A percentile compares a stretch with the other conserved stretches of the same genome.
These are phyloP conservation scores for Xerocomus potaroensis DNA, from an alignment of 768 basidiomycete genomes.

Conservation along the genomic window DNA sequence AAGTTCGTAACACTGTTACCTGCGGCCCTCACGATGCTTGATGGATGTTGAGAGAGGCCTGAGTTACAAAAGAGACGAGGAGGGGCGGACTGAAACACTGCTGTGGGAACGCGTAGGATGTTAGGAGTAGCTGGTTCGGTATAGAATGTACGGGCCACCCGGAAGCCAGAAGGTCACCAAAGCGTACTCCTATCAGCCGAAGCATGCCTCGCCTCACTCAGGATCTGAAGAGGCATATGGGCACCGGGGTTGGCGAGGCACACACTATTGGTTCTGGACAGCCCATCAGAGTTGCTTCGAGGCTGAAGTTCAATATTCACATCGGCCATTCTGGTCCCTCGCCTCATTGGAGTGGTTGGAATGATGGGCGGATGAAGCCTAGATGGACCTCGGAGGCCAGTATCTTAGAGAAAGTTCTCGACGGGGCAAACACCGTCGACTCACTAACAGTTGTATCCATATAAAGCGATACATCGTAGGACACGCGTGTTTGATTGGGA, in stretches of 20 bases:
- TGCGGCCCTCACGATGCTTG: slow-evolving; percentile 34
- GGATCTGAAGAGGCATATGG: slow-evolving; percentile 56
- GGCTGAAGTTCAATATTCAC: too few relatives aligned
- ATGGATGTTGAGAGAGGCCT: slow-evolving; percentile 27
- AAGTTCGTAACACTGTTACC: slow-evolving; percentile 31
- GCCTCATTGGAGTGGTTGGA: too few relatives aligned
- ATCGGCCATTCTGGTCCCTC: too few relatives aligned
- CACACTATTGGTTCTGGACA: slow-evolving; percentile 26
- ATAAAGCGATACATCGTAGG: too few relatives aligned
- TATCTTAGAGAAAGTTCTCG: too few relatives aligned
- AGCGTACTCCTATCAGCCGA: slow-evolving; percentile 42
- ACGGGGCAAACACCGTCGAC: too few relatives aligned
- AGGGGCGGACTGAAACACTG: slow-evolving; percentile 12
- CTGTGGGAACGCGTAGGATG: slow-evolving; percentile 43
- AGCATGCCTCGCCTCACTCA: slow-evolving; percentile 47
- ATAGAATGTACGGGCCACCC: slow-evolving; percentile 25
- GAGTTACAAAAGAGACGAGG: background rate
- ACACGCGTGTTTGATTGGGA: too few relatives aligned
- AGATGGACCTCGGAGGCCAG: too few relatives aligned
- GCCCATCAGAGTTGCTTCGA: too few relatives aligned
- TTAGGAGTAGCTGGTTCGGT: slow-evolving; percentile 13
- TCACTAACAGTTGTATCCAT: too few relatives aligned
- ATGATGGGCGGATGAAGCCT: too few relatives aligned
- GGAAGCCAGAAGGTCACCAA: slow-evolving; percentile 31
- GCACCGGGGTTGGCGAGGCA: slow-evolving; percentile 38